These are phyloP conservation scores for Torulaspora maleeae DNA, from an alignment of 805 yeast species.

Conservation along the genomic window DNA sequence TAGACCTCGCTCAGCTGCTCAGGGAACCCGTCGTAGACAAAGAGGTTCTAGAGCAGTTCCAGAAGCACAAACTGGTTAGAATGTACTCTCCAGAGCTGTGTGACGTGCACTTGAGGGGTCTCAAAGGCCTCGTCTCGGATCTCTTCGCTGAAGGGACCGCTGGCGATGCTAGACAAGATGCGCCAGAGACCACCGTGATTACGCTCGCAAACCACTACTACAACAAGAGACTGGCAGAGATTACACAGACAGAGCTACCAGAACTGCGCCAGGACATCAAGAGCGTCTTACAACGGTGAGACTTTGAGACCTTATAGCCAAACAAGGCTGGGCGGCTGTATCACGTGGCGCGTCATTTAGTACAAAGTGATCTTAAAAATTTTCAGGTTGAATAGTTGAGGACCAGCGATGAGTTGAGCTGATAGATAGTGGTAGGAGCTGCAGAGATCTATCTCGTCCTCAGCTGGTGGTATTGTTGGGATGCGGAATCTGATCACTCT, in stretches of 20 bases:
- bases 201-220: conserved; percentile 31
- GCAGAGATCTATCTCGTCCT: neutral
- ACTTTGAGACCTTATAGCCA: neutral
- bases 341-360: neutral
- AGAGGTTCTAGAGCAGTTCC: conserved; percentile 19
- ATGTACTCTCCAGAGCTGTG: conserved; percentile 26
- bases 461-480: neutral
- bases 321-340: neutral
- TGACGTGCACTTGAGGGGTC: conserved; percentile 20
- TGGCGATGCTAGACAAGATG: neutral
- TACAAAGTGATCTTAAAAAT: conserved; percentile 3
- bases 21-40: conserved; percentile 29
- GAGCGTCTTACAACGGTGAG: neutral
- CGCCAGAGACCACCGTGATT: conserved; percentile 19
- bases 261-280: conserved; percentile 17
- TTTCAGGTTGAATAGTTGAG: neutral
- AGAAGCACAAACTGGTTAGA: conserved; percentile 22
- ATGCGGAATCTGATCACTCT: conserved; percentile 36
- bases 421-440: neutral
- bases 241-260: conserved; percentile 24
- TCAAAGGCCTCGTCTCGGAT: conserved; percentile 22
- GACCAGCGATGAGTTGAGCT: conserved; percentile 2
- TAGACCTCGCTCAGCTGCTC: conserved; percentile 17
- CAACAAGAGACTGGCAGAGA: conserved; percentile 20
- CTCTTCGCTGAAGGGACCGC: conserved; percentile 21